Conservation (phyloP, 352 stramenopile species). For the Pythium oligandrum region DNA sequence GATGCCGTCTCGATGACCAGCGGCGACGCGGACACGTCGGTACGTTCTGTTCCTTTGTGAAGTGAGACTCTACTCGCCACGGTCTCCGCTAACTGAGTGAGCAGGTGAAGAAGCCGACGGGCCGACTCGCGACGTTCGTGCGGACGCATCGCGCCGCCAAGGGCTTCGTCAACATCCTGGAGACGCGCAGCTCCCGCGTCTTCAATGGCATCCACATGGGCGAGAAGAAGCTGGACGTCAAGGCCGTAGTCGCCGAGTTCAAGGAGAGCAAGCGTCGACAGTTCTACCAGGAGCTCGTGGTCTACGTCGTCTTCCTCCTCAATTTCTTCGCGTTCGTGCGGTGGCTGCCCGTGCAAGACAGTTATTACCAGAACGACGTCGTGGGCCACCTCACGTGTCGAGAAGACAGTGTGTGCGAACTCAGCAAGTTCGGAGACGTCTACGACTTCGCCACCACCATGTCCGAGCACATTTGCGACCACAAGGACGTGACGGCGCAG, state of each 20-base stretch:
- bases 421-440: conserved; percentile 74
- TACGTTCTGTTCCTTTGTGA: no score
- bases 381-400: conserved; percentile 70
- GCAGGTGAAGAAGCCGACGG: no score
- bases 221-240: conserved; percentile 85
- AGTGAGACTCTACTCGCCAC: no score
- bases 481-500: conserved; percentile 52
- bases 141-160: conserved; percentile 57
- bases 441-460: conserved; percentile 74
- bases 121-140: conserved; percentile 25
- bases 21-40: no score
- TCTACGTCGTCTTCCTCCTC: conserved; percentile 75
- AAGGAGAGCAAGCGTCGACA: conserved; percentile 84
- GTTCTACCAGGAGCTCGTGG: conserved; percentile 86
- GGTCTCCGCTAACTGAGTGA: no score
- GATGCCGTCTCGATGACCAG: no score
- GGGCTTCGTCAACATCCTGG: conserved; percentile 55
- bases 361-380: conserved; percentile 83
- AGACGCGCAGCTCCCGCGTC: conserved; percentile 36
- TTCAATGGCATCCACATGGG: conserved; percentile 87
- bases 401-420: conserved; percentile 73
- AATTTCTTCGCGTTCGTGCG: conserved; percentile 74
- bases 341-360: conserved; percentile 77
- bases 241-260: conserved; percentile 72
- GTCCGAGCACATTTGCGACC: conserved; percentile 42